phyloP scores from a whole-genome alignment of 495 filamentous ascomycete species.

The Trichoderma gamsii region DNA sequence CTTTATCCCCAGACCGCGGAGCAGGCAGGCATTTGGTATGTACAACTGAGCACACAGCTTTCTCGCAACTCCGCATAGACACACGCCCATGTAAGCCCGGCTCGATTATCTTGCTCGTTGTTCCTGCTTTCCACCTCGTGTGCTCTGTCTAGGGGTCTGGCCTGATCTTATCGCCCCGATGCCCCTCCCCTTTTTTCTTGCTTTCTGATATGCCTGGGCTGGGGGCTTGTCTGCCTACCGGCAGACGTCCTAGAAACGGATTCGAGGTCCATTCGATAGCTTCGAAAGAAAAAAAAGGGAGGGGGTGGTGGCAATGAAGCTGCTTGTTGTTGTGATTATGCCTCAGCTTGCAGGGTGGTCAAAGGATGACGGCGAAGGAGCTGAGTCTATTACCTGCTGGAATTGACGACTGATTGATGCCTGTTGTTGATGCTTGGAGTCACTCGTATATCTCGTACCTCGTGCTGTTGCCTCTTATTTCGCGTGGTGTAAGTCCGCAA shows the following conservation, averaged over 20 bases:
- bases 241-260: background rate
- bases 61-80: background rate
- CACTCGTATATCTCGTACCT: background rate
- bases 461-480: too few relatives aligned
- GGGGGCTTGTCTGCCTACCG: background rate
- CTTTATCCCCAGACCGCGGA: background rate
- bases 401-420: background rate
- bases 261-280: slow-evolving; percentile 6
- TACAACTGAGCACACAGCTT: background rate
- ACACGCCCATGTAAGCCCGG: background rate
- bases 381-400: background rate
- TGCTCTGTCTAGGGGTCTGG: background rate
- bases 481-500: too few relatives aligned
- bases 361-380: background rate
- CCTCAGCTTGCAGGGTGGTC: background rate
- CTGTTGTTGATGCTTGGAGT: background rate
- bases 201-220: background rate
- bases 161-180: background rate
- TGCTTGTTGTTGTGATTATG: background rate
- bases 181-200: background rate
- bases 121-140: background rate
- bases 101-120: background rate
- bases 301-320: background rate
- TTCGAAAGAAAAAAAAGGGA: background rate
- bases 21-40: background rate